Percentiles rank a stretch among this genome's conserved stretches.
phyloP scores from a whole-genome alignment of 2,329 filamentous ascomycete species.

The Cercospora sp. region DNA sequence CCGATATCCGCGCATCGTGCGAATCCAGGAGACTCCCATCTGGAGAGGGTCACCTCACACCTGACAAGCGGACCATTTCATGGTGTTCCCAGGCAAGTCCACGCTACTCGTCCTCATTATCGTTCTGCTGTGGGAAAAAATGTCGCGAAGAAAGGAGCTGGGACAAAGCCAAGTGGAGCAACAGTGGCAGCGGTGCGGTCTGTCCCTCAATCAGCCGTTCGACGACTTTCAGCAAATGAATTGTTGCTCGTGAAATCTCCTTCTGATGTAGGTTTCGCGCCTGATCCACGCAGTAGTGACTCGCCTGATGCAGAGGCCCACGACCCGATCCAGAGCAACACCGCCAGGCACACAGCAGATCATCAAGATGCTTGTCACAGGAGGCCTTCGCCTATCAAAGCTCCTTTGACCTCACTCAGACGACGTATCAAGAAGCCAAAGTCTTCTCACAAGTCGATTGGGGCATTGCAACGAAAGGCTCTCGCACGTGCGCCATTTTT shows the following conservation, averaged over 20 bases:
- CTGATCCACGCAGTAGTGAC: slow-evolving; percentile 14
- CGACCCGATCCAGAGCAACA: slow-evolving; percentile 27
- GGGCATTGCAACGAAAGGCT: slow-evolving; percentile 20
- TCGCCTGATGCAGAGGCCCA: slow-evolving; percentile 6
- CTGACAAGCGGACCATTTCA: too few relatives aligned
- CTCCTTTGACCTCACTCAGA: slow-evolving; percentile 28
- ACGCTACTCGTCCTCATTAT: neutral
- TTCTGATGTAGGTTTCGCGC: neutral
- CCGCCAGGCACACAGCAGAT: neutral
- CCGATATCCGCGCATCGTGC: neutral
- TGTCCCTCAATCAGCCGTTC: too few relatives aligned
- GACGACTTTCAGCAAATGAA: slow-evolving; percentile 26
- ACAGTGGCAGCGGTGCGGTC: neutral
- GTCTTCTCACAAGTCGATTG: slow-evolving; percentile 27
- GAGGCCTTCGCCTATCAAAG: slow-evolving; percentile 6
- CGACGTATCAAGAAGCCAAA: slow-evolving; percentile 28
- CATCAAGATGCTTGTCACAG: neutral
- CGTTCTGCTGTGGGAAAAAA: neutral
- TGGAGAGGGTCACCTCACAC: neutral
- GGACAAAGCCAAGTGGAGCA: neutral
- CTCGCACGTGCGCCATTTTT: slow-evolving; percentile 15
- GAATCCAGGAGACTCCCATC: neutral
- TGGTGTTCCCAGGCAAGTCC: neutral
- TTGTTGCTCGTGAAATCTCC: slow-evolving; percentile 24
- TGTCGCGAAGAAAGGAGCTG: neutral